Base-by-base conservation (phyloP, 257 asterid species). In the Solanum medicagineum region DNA sequence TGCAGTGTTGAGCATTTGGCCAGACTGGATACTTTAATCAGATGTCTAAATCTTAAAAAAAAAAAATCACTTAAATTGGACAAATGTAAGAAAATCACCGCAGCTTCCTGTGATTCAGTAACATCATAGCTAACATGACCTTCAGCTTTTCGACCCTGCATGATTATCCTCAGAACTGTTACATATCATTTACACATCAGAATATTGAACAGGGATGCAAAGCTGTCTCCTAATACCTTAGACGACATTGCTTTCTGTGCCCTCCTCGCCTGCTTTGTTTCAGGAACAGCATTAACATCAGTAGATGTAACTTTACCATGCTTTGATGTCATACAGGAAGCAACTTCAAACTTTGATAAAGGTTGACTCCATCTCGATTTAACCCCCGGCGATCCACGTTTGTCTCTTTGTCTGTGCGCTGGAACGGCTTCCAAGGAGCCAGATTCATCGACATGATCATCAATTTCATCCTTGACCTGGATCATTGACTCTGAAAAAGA, bases 371-470 rank as follows among this genome's bases (percentile, higher is more conserved):
- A 90, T 91, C 91, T 93, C 77, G 69, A 89, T 90, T 88, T 93
- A 79, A 90, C 90, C 77, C 93, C 95, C 6, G 88, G 65, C 59
- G 87, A 85, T 87, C 87, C 90, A 55, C 87, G 91, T 86, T 91
- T 91, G 75, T 89, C 97, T 85, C 89, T 92, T 85, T 69, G 87
- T 68, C 71, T 91, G 84, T 87, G 88, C 56, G 73, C 81, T 47
- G 89, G 91, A 84, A 66, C 86, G 88, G 89, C 87, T 88, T 90
- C 96, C 49, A 86, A 80, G 55, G 95, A 86, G 85, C 85, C 89
- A 79, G 92, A 90, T 91, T 94, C 97, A 89, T 90, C 95, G 70
- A 85, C 91, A 89, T 84, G 93, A 80, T 91, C 93, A 85, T 62
- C 91, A 84, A 63, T 74, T 62, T 89, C 94, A 63, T 89, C 95